Percentiles rank a stretch among this genome's conserved stretches.
Evolutionary conservation across 257 asterid genomes (phyloP).

Genomic region (Nicotiana knightiana): DNA sequence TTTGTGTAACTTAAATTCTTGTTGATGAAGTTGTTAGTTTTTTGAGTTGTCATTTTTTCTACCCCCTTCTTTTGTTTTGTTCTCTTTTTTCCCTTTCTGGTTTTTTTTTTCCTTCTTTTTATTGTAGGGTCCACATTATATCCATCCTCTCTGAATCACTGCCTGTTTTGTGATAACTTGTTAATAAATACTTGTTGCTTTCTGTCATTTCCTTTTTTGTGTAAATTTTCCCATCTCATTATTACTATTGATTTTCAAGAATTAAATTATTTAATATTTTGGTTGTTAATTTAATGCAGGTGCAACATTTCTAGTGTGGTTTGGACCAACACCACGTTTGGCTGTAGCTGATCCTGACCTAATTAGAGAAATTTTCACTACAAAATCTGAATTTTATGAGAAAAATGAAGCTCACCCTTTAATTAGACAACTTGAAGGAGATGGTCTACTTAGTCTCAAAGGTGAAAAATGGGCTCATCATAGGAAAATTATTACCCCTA

Average conservation of each 20-base stretch:
- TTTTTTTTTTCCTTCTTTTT: not conserved
- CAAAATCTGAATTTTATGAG: constrained; percentile 41
- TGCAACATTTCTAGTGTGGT: constrained; percentile 44
- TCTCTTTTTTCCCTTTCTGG: not conserved
- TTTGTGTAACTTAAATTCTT: constrained; percentile 10
- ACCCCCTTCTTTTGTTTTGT: constrained; percentile 15
- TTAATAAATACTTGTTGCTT: not conserved
- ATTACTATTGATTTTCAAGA: not conserved
- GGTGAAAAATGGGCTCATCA: constrained; percentile 52
- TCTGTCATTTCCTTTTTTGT: constrained; percentile 5
- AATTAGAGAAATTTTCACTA: constrained; percentile 39
- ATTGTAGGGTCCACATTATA: constrained; percentile 31
- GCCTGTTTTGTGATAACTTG: not conserved
- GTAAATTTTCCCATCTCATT: not conserved
- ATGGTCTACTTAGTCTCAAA: constrained; percentile 40
- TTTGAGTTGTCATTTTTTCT: constrained; percentile 29
- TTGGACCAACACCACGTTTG: constrained; percentile 42
- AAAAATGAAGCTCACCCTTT: constrained; percentile 43
- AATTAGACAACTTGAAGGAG: constrained; percentile 42
- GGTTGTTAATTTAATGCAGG: constrained; percentile 10
- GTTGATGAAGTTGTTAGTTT: constrained; percentile 17
- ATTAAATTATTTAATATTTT: too few relatives aligned
- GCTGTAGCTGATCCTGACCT: constrained; percentile 47
- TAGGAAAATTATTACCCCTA: constrained; percentile 43
- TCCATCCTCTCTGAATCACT: constrained; percentile 12